phyloP scores from a whole-genome alignment of 73 alveolate genomes.

The Tetrahymena elliotti region DNA sequence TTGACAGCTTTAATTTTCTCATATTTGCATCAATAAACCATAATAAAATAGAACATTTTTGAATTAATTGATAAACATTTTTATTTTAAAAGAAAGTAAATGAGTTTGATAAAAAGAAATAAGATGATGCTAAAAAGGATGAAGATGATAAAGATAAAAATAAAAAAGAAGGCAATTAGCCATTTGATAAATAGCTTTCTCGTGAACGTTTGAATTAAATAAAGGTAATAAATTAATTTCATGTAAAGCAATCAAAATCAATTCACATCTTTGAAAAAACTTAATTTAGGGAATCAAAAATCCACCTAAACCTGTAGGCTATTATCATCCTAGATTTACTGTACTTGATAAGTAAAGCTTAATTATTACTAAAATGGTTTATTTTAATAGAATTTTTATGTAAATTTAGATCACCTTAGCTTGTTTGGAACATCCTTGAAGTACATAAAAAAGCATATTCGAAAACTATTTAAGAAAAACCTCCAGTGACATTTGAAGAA shows the following conservation, averaged over 20 bases:
- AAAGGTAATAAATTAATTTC: neutral
- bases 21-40: neutral
- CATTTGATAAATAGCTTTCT: neutral
- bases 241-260: neutral
- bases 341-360: slow-evolving; percentile 15
- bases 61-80: too few species aligned
- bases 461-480: neutral
- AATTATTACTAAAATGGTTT: neutral
- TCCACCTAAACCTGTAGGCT: slow-evolving; percentile 26
- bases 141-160: neutral
- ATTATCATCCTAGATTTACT: slow-evolving; percentile 32
- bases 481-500: neutral
- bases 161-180: neutral
- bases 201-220: neutral
- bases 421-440: neutral
- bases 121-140: neutral
- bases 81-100: neutral
- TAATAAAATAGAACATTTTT: neutral
- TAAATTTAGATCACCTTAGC: neutral
- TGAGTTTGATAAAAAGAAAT: neutral
- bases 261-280: neutral
- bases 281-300: neutral
- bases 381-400: neutral
- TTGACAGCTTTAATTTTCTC: neutral
- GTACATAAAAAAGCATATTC: neutral